Conservation (phyloP, 2,329 filamentous ascomycete genomes). For the Trichoderma cornu-damae region DNA sequence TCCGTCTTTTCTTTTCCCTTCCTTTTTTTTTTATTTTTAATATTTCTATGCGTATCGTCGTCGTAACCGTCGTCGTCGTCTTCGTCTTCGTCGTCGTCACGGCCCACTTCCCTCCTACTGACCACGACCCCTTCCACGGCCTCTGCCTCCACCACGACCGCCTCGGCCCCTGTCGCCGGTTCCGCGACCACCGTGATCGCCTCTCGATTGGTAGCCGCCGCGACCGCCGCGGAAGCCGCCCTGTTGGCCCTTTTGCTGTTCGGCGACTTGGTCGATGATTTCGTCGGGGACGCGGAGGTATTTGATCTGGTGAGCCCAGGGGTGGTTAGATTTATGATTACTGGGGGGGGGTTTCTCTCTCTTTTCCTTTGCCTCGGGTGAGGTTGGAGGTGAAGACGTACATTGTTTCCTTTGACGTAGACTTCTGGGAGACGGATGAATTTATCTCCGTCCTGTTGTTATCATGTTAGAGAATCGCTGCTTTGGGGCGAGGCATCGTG, state of each 20-base stretch:
- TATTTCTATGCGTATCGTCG: not conserved
- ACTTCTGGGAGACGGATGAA: constrained; percentile 90
- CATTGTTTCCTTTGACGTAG: constrained; percentile 96
- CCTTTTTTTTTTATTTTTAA: not conserved
- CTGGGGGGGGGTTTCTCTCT: too few species aligned
- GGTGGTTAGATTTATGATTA: not conserved
- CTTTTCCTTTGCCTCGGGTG: too few species aligned
- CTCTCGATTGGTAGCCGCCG: constrained; percentile 52
- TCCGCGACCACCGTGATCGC: constrained; percentile 53
- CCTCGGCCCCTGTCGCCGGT: constrained; percentile 41
- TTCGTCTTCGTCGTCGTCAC: not conserved
- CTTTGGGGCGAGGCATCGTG: not conserved
- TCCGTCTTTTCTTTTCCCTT: not conserved
- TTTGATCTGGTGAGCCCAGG: constrained; percentile 66
- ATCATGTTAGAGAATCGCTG: not conserved
- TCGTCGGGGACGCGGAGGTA: constrained; percentile 95
- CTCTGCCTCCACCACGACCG: constrained; percentile 35
- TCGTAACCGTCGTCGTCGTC: not conserved
- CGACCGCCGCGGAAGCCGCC: constrained; percentile 61
- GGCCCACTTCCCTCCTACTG: constrained; percentile 16
- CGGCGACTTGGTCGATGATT: constrained; percentile 89
- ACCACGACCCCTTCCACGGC: constrained; percentile 34
- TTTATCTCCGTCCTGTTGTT: constrained; percentile 72
- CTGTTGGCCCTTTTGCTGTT: constrained; percentile 73
- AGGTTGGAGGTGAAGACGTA: constrained; percentile 43